phyloP scores from a whole-genome alignment of 1,284 basidiomycete genomes.

The Phylloporus sp. region DNA sequence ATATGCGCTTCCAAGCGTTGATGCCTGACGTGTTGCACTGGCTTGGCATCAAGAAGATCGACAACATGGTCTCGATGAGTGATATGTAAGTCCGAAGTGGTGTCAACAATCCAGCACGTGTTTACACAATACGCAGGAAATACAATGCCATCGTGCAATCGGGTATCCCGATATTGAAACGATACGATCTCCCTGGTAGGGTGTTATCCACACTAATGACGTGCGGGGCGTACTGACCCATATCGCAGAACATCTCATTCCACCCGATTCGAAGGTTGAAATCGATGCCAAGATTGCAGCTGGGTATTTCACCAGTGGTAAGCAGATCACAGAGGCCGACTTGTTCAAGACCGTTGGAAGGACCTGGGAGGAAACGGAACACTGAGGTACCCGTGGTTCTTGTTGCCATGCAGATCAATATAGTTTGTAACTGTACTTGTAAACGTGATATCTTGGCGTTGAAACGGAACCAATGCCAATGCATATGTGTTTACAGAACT shows the following conservation, averaged over 20 bases:
- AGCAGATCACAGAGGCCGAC: constrained; percentile 79
- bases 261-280: constrained; percentile 92
- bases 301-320: constrained; percentile 87
- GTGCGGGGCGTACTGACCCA: background rate
- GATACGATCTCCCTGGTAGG: constrained; percentile 86
- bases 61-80: constrained; percentile 92
- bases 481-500: too few relatives aligned
- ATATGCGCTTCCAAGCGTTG: constrained; percentile 93
- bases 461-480: background rate
- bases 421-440: constrained; percentile 6
- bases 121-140: constrained; percentile 65
- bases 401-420: constrained; percentile 10
- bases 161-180: constrained; percentile 83
- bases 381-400: constrained; percentile 44
- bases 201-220: constrained; percentile 8
- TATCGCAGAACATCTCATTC: constrained; percentile 76
- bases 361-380: constrained; percentile 86
- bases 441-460: background rate
- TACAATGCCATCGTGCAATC: constrained; percentile 91
- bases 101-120: background rate
- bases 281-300: constrained; percentile 95
- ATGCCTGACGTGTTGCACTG: constrained; percentile 97
- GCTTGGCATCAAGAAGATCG: constrained; percentile 90
- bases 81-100: constrained; percentile 68
- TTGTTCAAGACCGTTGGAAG: constrained; percentile 87